Evolutionary conservation across 441 rosid species (phyloP), one percentile per base, ranked within the genome.

Genomic region (Populus tomentosa): DNA sequence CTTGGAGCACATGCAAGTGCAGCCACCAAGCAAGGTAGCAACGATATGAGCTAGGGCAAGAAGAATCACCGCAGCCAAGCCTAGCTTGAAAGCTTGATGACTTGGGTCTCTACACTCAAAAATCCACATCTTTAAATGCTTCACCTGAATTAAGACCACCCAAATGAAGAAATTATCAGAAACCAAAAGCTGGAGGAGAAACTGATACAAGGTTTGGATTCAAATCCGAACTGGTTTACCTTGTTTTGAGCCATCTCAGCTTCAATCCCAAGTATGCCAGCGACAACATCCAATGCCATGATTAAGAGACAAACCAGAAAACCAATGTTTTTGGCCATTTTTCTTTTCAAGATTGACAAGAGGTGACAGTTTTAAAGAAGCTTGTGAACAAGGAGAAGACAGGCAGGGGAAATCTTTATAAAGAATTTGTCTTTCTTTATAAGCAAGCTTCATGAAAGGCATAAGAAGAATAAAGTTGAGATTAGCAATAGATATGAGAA

Each of bases 51-150:
- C 92, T 21, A 91, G 75, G 7, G 28, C 86, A 61, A 95, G 77
- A 23, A 95, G 86, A 10, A 91, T 64, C 26, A 90, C 86, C 3
- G 98, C 97, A 7, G 97, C 90, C 80, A 95, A 33, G 8, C 97
- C 98, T 6, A 91, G 89, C 80, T 85, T 85, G 90, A 85, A 91
- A 35, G 98, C 98, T 64, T 87, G 67, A 28, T 72, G 38, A 81
- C 97, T 94, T 21, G 98, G 98, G 40, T 91, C 91, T 87, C 91
- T 87, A 33, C 98, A 94, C 82, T 89, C 94, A 53, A 91, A 89
- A 62, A 91, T 87, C 95, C 87, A 88, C 81, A 83, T 42, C 86
- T 84, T 90, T 81, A 89, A 76, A 81, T 93, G 97, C 80, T 86
- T 90, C 84, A 73, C 94, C 98, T 95, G 87, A 7, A 18, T 73